These are phyloP conservation scores for Circinella minor DNA, from an alignment of 371 early-diverging fungal genomes.

Conservation along the genomic window DNA sequence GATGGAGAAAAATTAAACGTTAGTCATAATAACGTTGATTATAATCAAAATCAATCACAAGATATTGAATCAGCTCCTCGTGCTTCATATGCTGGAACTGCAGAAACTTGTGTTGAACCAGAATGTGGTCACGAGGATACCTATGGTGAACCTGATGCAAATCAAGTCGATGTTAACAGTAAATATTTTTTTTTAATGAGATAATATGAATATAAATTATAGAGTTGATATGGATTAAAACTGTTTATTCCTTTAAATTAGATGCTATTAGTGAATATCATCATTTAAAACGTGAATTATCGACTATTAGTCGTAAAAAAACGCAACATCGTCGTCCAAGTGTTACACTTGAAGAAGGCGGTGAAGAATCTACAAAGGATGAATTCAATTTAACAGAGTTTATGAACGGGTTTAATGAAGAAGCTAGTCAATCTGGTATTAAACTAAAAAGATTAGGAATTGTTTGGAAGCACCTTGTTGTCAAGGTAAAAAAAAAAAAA, in stretches of 20 bases:
- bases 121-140: not conserved
- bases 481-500: constrained; percentile 26
- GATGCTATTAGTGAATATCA: constrained; percentile 23
- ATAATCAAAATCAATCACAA: not conserved
- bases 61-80: not conserved
- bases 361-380: constrained; percentile 16
- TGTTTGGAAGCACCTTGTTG: constrained; percentile 38
- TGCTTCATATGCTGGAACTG: not conserved
- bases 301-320: constrained; percentile 20
- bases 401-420: constrained; percentile 17
- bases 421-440: constrained; percentile 21
- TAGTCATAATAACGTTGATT: not conserved
- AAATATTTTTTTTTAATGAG: constrained; percentile 1
- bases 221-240: too few species aligned
- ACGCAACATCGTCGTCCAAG: not conserved
- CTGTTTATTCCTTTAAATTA: not conserved
- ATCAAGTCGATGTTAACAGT: constrained; percentile 31
- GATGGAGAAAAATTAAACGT: not conserved
- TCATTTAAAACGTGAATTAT: constrained; percentile 25
- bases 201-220: too few species aligned
- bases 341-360: constrained; percentile 24
- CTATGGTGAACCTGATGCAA: constrained; percentile 28
- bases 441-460: constrained; percentile 38
- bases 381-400: constrained; percentile 29
- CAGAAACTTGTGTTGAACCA: not conserved